These are phyloP conservation scores for Colletotrichum chlorophyti DNA, from an alignment of 2,329 filamentous ascomycete species.

Conservation along the genomic window DNA sequence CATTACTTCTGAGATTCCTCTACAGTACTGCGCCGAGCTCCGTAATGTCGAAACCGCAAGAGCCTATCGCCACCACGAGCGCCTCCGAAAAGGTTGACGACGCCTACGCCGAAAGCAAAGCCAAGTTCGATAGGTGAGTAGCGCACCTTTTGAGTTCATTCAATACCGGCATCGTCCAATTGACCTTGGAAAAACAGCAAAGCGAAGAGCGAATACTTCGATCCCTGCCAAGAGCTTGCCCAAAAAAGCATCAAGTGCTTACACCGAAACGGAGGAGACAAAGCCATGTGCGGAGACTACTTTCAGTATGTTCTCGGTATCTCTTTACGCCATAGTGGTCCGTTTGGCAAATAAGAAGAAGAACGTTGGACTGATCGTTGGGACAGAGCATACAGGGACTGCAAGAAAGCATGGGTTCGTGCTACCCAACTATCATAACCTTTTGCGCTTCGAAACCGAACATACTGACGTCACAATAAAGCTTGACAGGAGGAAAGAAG, in stretches of 20 bases:
- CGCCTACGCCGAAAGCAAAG: conserved; percentile 43
- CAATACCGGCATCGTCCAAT: not conserved
- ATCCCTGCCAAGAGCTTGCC: conserved; percentile 94
- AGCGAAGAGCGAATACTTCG: conserved; percentile 86
- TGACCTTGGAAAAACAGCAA: conserved; percentile 66
- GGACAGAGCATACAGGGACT: conserved; percentile 85
- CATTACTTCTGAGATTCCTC: too few relatives aligned
- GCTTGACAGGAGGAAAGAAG: conserved; percentile 38
- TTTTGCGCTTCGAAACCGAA: not conserved
- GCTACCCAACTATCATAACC: not conserved
- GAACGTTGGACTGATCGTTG: too few relatives aligned
- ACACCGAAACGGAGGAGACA: conserved; percentile 85
- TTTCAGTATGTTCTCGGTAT: conserved; percentile 89
- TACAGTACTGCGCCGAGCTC: too few relatives aligned
- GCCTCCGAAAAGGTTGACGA: conserved; percentile 12
- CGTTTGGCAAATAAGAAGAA: not conserved
- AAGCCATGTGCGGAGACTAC: conserved; percentile 90
- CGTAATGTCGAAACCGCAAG: conserved; percentile 5
- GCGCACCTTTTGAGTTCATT: not conserved
- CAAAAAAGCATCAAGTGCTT: conserved; percentile 85
- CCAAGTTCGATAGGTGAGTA: conserved; percentile 70
- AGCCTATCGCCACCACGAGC: not conserved
- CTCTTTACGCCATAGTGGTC: not conserved
- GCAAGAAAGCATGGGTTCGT: conserved; percentile 91
- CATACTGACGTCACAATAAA: conserved; percentile 18